Percentiles rank a stretch among this genome's conserved stretches.
Evolutionary conservation across 257 asterid species (phyloP).

Genomic region (Linderniella brevidens): DNA sequence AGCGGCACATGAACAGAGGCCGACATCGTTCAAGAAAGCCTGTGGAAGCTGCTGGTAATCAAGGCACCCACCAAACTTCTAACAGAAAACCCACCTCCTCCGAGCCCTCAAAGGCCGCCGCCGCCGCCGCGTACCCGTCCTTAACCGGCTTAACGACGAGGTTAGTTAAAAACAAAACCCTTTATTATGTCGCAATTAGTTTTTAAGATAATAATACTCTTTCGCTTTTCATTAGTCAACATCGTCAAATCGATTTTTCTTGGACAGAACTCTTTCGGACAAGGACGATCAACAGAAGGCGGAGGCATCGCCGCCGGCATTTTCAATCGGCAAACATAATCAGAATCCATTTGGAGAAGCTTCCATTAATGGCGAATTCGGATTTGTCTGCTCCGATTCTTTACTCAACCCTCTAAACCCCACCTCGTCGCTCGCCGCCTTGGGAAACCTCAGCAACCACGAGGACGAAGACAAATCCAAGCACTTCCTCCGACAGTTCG

Average conservation of each 20-base stretch:
- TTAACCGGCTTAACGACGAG: no score
- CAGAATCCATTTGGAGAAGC: constrained; percentile 19
- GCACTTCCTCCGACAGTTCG: constrained; percentile 42
- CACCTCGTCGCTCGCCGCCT: constrained; percentile 15
- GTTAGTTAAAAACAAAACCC: constrained; percentile 17
- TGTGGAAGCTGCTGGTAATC: constrained; percentile 74
- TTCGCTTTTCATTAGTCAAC: no score
- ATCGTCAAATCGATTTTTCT: constrained; percentile 7
- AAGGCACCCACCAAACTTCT: constrained; percentile 33
- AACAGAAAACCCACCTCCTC: constrained; percentile 20
- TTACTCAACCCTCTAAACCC: constrained; percentile 55
- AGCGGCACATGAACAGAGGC: constrained; percentile 95
- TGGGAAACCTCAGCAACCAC: constrained; percentile 8
- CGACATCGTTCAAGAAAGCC: constrained; percentile 99
- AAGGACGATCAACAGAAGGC: constrained; percentile 14
- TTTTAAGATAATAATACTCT: constrained; percentile 17
- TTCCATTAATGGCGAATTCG: constrained; percentile 31
- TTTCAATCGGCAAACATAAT: constrained; percentile 11
- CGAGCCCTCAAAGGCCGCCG: constrained; percentile 19
- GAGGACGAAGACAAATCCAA: constrained; percentile 17
- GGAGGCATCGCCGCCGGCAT: constrained; percentile 15
- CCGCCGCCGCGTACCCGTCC: no score
- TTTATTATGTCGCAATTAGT: constrained; percentile 19
- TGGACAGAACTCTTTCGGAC: constrained; percentile 17
- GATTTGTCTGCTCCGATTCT: constrained; percentile 62